Evolutionary conservation across 176 grass and related monocot genomes (phyloP), one percentile per base, ranked within the genome.

Genomic region (Oryza rufipogon): DNA sequence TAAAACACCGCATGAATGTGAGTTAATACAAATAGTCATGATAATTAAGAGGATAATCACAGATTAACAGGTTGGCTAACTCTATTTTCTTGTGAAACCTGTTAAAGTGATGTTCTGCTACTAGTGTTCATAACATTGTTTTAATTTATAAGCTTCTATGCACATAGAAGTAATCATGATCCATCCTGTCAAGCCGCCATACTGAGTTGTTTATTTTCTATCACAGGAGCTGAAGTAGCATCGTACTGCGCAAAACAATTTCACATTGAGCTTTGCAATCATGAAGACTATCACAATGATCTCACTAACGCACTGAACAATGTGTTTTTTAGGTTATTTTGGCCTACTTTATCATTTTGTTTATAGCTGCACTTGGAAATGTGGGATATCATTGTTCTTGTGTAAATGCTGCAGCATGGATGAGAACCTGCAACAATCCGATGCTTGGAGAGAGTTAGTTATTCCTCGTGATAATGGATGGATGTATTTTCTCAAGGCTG

Each of bases 211-310:
- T 61, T 23, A 22, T 75, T 69, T 76, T 76, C 71, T 76, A 5
- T 81, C 75, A 48, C 79, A 87, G 85, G 85, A 70, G 33, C 33
- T 81, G 71, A 81, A 33, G 78, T 81, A 68, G 78, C 85, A 60
- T 7, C 16, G 70, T 66, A 74, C 44, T 87, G 77, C 14, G 77
- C 78, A 0, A 34, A 15, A 32, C 60, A 5, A 22, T 87, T 87
- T 75, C 85, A 75, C 74, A 46, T 0, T 45, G 85, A 75, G 12
- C 70, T 87, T 58, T 13, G 16, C 2, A 11, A n/a, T 14, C 45
- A 81, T 68, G 34, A 25, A 74, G 28, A 68, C 25, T 74, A 68
- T 67, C 46, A 60, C 16, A 12, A 30, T 20, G 44, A 80, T 75
- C 12, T 68, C 6, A 51, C 2, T 65, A 51, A 20, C 20, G 84